These are phyloP conservation scores for Rhizopogon roseolus DNA, from an alignment of 768 basidiomycete genomes.

Conservation along the genomic window DNA sequence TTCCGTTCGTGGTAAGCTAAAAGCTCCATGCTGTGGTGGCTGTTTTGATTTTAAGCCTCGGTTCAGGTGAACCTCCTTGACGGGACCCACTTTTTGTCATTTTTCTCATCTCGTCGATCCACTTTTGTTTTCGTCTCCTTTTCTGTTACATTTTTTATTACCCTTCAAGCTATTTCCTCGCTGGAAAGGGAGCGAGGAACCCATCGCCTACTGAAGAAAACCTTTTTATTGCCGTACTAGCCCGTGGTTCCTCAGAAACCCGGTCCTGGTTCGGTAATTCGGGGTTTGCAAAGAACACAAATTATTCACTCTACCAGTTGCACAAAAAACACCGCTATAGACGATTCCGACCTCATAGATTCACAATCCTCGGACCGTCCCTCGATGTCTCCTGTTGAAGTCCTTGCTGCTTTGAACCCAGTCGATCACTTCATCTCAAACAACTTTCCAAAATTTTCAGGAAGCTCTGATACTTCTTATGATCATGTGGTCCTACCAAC, in stretches of 20 bases:
- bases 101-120: conserved; percentile 2
- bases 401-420: conserved; percentile 30
- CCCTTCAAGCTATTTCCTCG: conserved; percentile 60
- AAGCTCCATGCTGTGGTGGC: conserved; percentile 4
- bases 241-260: conserved; percentile 60
- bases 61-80: conserved; percentile 78
- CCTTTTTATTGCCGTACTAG: conserved; percentile 46
- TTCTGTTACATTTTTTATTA: conserved; percentile 14
- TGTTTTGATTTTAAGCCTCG: conserved; percentile 14
- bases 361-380: conserved; percentile 16
- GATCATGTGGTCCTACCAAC: conserved; percentile 1
- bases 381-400: conserved; percentile 56
- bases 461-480: conserved; percentile 4
- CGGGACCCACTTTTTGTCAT: conserved; percentile 25
- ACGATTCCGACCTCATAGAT: conserved; percentile 16
- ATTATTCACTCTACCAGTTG: conserved; percentile 14
- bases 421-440: conserved; percentile 23
- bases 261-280: conserved; percentile 72
- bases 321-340: conserved; percentile 13
- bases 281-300: conserved; percentile 30
- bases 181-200: conserved; percentile 65
- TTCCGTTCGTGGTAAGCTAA: conserved; percentile 63
- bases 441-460: conserved; percentile 23
- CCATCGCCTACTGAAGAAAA: conserved; percentile 51
- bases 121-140: conserved; percentile 7